A percentile compares a stretch with the other conserved stretches of the same genome.
These are phyloP conservation scores for Cyclocybe cylindracea DNA, from an alignment of 768 basidiomycete species.

Conservation along the genomic window DNA sequence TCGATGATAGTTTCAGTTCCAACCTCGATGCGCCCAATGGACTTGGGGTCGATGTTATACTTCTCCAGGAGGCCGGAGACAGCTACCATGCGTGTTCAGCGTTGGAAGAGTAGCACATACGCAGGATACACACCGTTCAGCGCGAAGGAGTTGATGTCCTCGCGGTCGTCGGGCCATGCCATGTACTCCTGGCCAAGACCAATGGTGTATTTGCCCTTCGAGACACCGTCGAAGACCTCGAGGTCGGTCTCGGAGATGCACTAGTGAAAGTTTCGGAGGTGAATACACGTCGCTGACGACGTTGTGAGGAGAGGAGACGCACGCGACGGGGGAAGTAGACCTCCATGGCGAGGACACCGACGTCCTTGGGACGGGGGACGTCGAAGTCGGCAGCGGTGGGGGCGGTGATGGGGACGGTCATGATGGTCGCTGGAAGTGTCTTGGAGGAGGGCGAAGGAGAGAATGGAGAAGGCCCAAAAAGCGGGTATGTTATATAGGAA, in stretches of 20 bases:
- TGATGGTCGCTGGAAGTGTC: slow-evolving; percentile 15
- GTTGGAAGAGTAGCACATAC: neutral
- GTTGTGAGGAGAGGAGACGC: slow-evolving; percentile 27
- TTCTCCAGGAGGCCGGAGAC: slow-evolving; percentile 89
- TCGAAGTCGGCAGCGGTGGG: slow-evolving; percentile 33
- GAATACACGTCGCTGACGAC: slow-evolving; percentile 7
- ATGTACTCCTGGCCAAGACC: slow-evolving; percentile 97
- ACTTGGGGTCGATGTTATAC: slow-evolving; percentile 93
- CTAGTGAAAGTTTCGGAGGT: slow-evolving; percentile 35
- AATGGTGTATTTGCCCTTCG: slow-evolving; percentile 98
- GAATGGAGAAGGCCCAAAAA: slow-evolving; percentile 9
- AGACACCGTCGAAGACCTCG: slow-evolving; percentile 91
- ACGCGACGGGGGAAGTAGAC: slow-evolving; percentile 94
- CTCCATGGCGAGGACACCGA: slow-evolving; percentile 92
- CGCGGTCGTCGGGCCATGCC: slow-evolving; percentile 98
- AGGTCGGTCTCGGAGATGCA: slow-evolving; percentile 96
- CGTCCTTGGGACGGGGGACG: slow-evolving; percentile 79
- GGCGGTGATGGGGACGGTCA: slow-evolving; percentile 42
- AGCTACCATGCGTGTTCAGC: slow-evolving; percentile 44
- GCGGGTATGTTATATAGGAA: slow-evolving; percentile 34
- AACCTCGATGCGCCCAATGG: slow-evolving; percentile 96
- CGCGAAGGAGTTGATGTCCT: slow-evolving; percentile 98
- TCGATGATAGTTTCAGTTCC: slow-evolving; percentile 99
- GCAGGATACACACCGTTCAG: slow-evolving; percentile 69
- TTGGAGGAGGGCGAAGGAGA: slow-evolving; percentile 13